Evolutionary conservation across 306 rosid species (phyloP).

Genomic region (Fragaria vesca): DNA sequence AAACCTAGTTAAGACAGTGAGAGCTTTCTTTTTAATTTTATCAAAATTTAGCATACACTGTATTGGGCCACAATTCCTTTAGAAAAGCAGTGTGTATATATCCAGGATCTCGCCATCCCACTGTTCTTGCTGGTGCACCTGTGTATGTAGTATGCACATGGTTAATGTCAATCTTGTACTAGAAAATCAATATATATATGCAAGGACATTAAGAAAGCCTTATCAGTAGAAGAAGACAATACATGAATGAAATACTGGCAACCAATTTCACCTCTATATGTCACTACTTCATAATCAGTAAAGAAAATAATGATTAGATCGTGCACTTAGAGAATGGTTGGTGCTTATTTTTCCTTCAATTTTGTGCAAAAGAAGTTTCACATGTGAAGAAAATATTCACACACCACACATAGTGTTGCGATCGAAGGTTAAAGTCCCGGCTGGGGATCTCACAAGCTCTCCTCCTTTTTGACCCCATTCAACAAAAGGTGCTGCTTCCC

Average conservation of each 20-base stretch:
- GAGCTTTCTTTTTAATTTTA: not conserved
- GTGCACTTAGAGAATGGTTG: not conserved
- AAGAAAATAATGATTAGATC: not conserved
- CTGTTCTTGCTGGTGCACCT: constrained; percentile 95
- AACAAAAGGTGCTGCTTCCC: constrained; percentile 78
- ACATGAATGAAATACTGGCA: not conserved
- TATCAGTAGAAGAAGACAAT: not conserved
- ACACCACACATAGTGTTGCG: constrained; percentile 82
- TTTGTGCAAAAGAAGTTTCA: not conserved
- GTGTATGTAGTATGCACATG: constrained; percentile 13
- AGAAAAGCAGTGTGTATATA: constrained; percentile 82
- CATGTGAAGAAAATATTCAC: constrained; percentile 28
- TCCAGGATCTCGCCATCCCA: constrained; percentile 97
- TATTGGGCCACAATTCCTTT: constrained; percentile 84
- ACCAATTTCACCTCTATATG: not conserved
- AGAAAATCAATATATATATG: not conserved
- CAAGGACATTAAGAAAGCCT: not conserved
- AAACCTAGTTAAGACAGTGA: not conserved
- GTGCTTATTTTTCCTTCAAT: not conserved
- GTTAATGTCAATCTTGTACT: constrained; percentile 14
- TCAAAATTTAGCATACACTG: constrained; percentile 39
- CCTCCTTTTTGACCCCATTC: constrained; percentile 78
- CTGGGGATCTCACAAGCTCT: constrained; percentile 47
- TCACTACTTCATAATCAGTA: not conserved
- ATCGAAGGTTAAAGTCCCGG: constrained; percentile 80